These are phyloP conservation scores for Ganoderma sinense DNA, from an alignment of 1,284 basidiomycete genomes.

Conservation along the genomic window DNA sequence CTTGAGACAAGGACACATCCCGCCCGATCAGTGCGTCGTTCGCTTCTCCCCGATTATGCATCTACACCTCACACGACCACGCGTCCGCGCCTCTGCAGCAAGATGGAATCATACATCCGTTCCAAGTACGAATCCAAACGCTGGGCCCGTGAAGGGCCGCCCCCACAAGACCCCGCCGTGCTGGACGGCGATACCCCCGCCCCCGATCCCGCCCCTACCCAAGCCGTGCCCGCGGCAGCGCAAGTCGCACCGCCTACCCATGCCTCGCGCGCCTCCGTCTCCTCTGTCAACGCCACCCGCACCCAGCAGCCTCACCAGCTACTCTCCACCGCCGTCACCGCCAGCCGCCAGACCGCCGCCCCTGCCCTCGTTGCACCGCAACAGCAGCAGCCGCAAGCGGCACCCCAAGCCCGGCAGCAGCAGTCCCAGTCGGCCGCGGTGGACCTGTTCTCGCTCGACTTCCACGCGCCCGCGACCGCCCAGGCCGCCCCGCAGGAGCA, in stretches of 20 bases:
- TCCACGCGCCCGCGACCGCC: constrained; percentile 63
- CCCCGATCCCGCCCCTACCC: constrained; percentile 31
- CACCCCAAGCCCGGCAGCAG: constrained; percentile 34
- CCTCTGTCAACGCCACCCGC: constrained; percentile 48
- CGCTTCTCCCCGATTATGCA: constrained; percentile 1
- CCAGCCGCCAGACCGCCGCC: constrained; percentile 35
- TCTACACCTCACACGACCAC: constrained; percentile 3
- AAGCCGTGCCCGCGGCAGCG: constrained; percentile 42
- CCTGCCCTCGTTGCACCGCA: constrained; percentile 24
- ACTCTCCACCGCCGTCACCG: constrained; percentile 50
- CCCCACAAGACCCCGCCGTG: constrained; percentile 82
- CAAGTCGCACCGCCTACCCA: constrained; percentile 35
- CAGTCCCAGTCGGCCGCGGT: constrained; percentile 45
- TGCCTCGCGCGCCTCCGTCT: constrained; percentile 40
- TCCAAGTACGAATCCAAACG: constrained; percentile 95
- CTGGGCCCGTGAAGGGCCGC: constrained; percentile 93
- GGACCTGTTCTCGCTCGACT: constrained; percentile 89
- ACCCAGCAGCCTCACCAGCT: constrained; percentile 57
- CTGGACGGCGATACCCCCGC: constrained; percentile 63
- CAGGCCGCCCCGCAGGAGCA: constrained; percentile 40
- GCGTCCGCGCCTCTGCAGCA: constrained; percentile 57
- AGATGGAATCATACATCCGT: constrained; percentile 98
- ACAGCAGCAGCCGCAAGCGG: constrained; percentile 31
- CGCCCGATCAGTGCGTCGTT: constrained; percentile 89
- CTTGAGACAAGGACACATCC: constrained; percentile 90